Evolutionary conservation across 2,329 filamentous ascomycete genomes (phyloP).

Genomic region (Claviceps sp.): DNA sequence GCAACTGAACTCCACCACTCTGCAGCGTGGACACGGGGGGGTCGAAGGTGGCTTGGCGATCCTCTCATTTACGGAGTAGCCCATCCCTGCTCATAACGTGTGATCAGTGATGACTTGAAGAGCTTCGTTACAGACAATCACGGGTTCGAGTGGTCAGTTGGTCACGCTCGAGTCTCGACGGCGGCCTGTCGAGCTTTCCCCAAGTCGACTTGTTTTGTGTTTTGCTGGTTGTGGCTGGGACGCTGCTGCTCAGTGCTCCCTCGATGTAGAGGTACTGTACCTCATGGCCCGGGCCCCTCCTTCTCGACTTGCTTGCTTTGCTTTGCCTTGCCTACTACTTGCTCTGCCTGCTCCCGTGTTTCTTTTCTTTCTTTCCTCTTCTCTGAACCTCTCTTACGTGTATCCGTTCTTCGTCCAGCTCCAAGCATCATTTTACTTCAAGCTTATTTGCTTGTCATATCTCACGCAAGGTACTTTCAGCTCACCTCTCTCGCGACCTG

Average conservation of each 20-base stretch:
- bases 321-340: conserved; percentile 2
- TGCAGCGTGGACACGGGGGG: neutral
- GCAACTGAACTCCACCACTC: neutral
- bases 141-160: neutral
- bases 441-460: conserved; percentile 4
- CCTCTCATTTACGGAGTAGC: neutral
- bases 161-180: neutral
- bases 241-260: neutral
- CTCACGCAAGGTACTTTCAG: conserved; percentile 3
- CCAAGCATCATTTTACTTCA: conserved; percentile 5
- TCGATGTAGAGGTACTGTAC: neutral
- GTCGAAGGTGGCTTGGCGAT: neutral
- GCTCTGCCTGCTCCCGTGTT: conserved; percentile 1
- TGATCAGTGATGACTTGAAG: neutral
- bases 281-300: conserved; percentile 1
- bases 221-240: neutral
- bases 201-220: neutral
- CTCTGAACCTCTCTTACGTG: conserved; percentile 2
- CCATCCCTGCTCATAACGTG: neutral
- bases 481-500: neutral
- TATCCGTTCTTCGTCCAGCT: conserved; percentile 4
- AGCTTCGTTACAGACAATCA: neutral
- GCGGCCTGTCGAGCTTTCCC: neutral
- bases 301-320: conserved; percentile 5
- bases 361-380: conserved; percentile 2